Base-by-base conservation (phyloP, 306 rosid genomes). In the Cicer pinnatifidum region DNA sequence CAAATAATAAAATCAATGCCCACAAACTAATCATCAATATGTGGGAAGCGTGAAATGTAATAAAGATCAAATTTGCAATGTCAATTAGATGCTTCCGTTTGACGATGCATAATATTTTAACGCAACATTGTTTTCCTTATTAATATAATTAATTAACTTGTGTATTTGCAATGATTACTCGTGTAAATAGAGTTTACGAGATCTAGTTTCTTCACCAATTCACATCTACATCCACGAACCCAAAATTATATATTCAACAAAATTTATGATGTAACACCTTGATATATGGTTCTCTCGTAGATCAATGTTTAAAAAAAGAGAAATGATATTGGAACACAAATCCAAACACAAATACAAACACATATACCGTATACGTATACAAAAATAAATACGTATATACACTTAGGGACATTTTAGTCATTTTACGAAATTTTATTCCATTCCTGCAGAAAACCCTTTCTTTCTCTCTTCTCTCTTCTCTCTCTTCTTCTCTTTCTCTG, bases 21-120 rank as follows among this genome's bases (percentile, higher is more conserved):
- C 68, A 61, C 52, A 69, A 53, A 61, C 64, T 70, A 77, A 73
- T 84, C 74, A 76, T 84, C 68, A 57, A 51, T 67, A 52, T 41
- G 40, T 8, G 37, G 80, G 73, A 40, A 33, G 82, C 77, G 74
- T 76, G 79, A 76, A 66, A 58, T 47, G 8, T 11, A 23, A 72
- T 62, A 67, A 52, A 79, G 37, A 72, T 77, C 20, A 46, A 44
- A 63, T 39, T 53, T 45, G 28, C 17, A 44, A 33, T 17, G 57
- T 12, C 20, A 68, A 61, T 53, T 9, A 28, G 16, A 69, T 23
- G 46, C 10, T 13, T 39, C 66, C 58, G 63, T 57, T 71, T 39
- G 15, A 76, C 39, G 15, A 10, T 75, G 58, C 23, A 9, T 74
- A 80, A 44, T 56, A 23, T 64, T 47, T 73, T 15, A 10, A 67